Conservation (phyloP, 78 protist species). For the Dictyostelium purpureum region DNA sequence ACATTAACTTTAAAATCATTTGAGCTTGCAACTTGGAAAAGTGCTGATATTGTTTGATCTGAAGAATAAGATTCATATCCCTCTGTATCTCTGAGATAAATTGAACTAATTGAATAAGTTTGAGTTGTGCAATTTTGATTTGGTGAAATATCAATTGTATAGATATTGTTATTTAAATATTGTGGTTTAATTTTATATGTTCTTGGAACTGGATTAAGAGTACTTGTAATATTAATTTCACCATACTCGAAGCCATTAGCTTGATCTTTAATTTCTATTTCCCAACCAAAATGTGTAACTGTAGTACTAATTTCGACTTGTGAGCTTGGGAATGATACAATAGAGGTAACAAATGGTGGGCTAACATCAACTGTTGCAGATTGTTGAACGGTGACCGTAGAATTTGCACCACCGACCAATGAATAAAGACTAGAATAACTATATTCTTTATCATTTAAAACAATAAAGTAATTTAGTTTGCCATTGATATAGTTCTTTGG, state of each 20-base stretch:
- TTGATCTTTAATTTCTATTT: neutral
- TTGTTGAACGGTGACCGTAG: neutral
- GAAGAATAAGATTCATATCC: neutral
- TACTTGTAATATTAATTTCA: neutral
- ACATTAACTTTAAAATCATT: neutral
- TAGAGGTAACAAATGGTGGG: neutral
- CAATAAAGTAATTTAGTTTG: neutral
- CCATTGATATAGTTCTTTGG: neutral
- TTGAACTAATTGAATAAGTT: neutral
- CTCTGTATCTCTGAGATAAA: neutral
- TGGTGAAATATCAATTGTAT: neutral
- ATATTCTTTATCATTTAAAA: neutral
- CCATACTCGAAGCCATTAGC: constrained; percentile 1
- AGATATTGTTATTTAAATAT: too few species aligned
- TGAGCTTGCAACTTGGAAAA: neutral
- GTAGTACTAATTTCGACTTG: neutral
- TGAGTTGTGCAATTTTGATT: neutral
- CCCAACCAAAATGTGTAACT: constrained; percentile 12
- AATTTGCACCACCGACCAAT: neutral
- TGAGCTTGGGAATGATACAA: neutral
- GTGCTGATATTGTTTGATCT: neutral
- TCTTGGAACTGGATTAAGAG: too few species aligned
- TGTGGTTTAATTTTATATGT: too few species aligned
- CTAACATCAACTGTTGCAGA: neutral
- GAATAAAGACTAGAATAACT: neutral